Percentiles rank a stretch among this genome's conserved stretches.
phyloP scores from a whole-genome alignment of 1,139 yeast genomes.

The Trichomonascaceae sp. region DNA sequence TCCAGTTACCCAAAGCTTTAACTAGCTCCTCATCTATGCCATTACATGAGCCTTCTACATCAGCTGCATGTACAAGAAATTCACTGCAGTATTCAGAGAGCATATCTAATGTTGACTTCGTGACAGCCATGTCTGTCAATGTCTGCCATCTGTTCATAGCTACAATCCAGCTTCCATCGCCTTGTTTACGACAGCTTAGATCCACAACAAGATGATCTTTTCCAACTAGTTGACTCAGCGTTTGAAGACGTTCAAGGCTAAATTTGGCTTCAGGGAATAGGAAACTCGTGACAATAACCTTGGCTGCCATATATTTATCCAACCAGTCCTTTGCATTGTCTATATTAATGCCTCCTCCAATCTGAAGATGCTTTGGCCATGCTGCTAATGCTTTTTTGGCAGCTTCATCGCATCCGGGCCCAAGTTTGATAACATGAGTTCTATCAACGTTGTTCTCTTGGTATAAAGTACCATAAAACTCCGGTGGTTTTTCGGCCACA shows the following conservation, averaged over 20 bases:
- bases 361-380: conserved; percentile 73
- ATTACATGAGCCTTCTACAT: conserved; percentile 90
- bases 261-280: conserved; percentile 62
- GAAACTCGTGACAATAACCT: conserved; percentile 91
- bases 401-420: conserved; percentile 76
- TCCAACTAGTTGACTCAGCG: conserved; percentile 51
- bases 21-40: conserved; percentile 87
- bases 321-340: conserved; percentile 75
- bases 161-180: conserved; percentile 61
- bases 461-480: conserved; percentile 73
- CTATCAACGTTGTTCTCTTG: conserved; percentile 52
- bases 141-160: conserved; percentile 98
- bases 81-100: conserved; percentile 71
- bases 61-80: conserved; percentile 93
- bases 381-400: conserved; percentile 67
- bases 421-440: conserved; percentile 90
- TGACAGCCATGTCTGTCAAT: conserved; percentile 58
- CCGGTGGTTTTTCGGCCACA: conserved; percentile 69
- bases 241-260: conserved; percentile 47
- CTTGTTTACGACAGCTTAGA: conserved; percentile 68
- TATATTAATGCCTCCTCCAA: conserved; percentile 87
- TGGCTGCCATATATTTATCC: conserved; percentile 53
- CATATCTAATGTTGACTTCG: conserved; percentile 44
- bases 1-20: conserved; percentile 68
- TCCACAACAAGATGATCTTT: conserved; percentile 74